Evolutionary conservation across 2,329 filamentous ascomycete species (phyloP).

Genomic region (Penicillium expansum): DNA sequence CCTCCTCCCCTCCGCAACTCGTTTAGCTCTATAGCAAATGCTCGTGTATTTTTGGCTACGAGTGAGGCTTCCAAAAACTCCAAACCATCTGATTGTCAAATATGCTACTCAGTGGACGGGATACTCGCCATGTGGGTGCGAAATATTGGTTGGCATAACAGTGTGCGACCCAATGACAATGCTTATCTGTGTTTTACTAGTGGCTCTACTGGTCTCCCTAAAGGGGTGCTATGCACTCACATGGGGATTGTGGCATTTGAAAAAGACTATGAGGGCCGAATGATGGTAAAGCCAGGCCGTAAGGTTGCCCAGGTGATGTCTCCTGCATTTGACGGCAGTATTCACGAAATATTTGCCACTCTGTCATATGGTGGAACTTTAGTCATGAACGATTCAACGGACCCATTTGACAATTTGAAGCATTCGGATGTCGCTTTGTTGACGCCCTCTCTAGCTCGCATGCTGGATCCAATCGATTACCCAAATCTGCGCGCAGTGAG

Average conservation of each 20-base stretch:
- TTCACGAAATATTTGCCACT: neutral
- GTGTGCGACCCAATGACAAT: neutral
- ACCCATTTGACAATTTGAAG: neutral
- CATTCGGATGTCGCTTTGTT: neutral
- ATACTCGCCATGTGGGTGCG: neutral
- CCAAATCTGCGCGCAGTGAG: neutral
- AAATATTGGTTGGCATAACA: neutral
- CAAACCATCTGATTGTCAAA: neutral
- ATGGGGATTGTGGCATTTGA: neutral
- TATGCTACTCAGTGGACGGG: neutral
- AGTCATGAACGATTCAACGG: neutral
- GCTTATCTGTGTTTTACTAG: neutral
- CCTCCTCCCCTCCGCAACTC: neutral
- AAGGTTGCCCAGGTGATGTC: neutral
- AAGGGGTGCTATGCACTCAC: neutral
- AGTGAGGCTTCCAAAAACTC: neutral
- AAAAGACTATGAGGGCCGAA: neutral
- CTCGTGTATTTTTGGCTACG: neutral
- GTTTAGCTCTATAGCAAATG: neutral
- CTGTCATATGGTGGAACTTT: neutral
- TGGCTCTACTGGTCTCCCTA: neutral
- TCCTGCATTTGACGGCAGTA: neutral
- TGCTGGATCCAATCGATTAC: neutral
- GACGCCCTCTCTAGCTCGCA: neutral
- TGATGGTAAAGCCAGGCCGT: neutral